These are phyloP conservation scores for Eimeria praecox DNA, from an alignment of 169 alveolate species.

Conservation along the genomic window DNA sequence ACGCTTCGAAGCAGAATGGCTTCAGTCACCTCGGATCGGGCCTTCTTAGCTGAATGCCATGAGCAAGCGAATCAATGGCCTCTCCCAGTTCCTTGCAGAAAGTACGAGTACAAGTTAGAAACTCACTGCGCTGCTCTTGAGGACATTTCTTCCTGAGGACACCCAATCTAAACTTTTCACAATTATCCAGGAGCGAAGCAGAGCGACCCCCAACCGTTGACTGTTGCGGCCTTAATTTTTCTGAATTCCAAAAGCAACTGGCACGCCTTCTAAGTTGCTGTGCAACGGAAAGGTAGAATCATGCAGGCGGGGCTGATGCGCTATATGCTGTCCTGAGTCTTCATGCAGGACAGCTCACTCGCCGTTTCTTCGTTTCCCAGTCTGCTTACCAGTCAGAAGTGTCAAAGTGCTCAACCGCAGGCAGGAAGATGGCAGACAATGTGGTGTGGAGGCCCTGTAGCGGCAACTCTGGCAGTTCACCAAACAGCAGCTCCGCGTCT, in stretches of 20 bases:
- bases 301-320: not conserved
- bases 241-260: not conserved
- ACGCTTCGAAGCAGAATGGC: not conserved
- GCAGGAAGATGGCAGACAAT: conserved; percentile 86
- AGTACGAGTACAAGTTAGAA: conserved; percentile 79
- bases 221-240: not conserved
- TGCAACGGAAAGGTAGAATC: not conserved
- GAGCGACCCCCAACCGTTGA: not conserved
- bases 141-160: conserved; percentile 83
- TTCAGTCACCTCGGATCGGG: conserved; percentile 63
- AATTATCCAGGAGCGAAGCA: not conserved
- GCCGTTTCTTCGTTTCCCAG: not conserved
- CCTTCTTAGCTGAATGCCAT: conserved; percentile 83
- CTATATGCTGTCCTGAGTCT: not conserved
- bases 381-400: conserved; percentile 26
- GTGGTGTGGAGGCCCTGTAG: conserved; percentile 88
- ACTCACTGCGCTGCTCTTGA: conserved; percentile 81
- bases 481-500: conserved; percentile 88
- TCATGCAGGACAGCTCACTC: not conserved
- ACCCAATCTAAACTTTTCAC: not conserved
- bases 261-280: not conserved
- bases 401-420: conserved; percentile 81
- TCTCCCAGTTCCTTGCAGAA: conserved; percentile 86
- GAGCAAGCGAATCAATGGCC: conserved; percentile 83
- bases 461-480: conserved; percentile 90